phyloP scores from a whole-genome alignment of 345 rosid species.

The Salix caprea region DNA sequence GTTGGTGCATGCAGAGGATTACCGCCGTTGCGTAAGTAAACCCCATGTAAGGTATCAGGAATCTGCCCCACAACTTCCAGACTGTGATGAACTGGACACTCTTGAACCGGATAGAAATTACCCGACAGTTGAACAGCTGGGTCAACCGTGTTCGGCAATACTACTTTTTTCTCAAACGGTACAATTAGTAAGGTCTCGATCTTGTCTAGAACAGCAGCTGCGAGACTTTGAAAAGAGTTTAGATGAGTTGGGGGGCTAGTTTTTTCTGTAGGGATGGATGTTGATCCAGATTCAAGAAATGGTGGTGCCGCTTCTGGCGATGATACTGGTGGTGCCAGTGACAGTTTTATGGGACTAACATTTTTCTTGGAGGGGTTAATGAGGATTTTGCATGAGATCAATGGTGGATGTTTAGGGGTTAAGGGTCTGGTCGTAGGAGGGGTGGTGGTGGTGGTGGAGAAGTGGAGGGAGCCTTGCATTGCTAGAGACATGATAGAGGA shows the following conservation, averaged over 20 bases:
- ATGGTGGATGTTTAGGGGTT: neutral
- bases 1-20: slow-evolving; percentile 57
- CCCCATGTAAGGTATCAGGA: slow-evolving; percentile 49
- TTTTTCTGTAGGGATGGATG: neutral
- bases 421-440: neutral
- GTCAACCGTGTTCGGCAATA: slow-evolving; percentile 34
- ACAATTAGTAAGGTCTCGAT: slow-evolving; percentile 33
- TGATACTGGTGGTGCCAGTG: neutral
- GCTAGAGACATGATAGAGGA: neutral
- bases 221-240: slow-evolving; percentile 37
- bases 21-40: slow-evolving; percentile 71
- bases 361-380: slow-evolving; percentile 20
- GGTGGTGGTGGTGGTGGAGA: neutral
- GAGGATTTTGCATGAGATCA: slow-evolving; percentile 20
- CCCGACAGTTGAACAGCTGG: slow-evolving; percentile 54
- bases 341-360: neutral
- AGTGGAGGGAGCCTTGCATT: slow-evolving; percentile 20
- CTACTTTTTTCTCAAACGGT: slow-evolving; percentile 25
- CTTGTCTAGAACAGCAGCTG: slow-evolving; percentile 32
- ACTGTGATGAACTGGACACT: slow-evolving; percentile 51
- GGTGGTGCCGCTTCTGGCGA: neutral
- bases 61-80: slow-evolving; percentile 50
- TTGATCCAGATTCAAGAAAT: neutral
- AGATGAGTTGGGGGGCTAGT: slow-evolving; percentile 14
- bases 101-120: slow-evolving; percentile 70